Conservation (phyloP, 2,329 filamentous ascomycete species). For the Parafenestella ontariensis region DNA sequence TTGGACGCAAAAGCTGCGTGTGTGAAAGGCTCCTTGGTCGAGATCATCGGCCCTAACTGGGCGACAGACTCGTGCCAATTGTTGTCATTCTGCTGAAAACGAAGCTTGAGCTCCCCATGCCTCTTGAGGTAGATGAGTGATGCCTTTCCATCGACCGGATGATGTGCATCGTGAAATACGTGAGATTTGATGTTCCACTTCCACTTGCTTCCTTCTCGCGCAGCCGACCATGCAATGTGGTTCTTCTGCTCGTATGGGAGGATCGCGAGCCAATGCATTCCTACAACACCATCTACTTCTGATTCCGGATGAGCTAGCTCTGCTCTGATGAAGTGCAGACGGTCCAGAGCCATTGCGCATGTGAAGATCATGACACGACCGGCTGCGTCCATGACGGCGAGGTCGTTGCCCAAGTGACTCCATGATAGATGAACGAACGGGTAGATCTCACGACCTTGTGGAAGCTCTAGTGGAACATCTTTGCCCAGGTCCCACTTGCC, state of each 20-base stretch:
- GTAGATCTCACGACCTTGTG: constrained; percentile 67
- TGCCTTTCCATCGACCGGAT: constrained; percentile 73
- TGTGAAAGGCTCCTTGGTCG: constrained; percentile 59
- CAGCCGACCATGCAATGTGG: constrained; percentile 50
- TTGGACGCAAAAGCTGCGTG: constrained; percentile 63
- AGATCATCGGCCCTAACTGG: constrained; percentile 76
- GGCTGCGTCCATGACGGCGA: constrained; percentile 81
- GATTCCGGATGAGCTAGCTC: constrained; percentile 73
- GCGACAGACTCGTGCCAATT: constrained; percentile 74
- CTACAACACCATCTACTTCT: constrained; percentile 79
- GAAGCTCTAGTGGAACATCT: constrained; percentile 70
- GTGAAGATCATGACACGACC: constrained; percentile 79
- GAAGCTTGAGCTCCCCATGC: constrained; percentile 74
- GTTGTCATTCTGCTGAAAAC: constrained; percentile 77
- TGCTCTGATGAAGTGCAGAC: constrained; percentile 67
- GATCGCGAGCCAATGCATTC: constrained; percentile 78
- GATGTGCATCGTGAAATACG: constrained; percentile 73
- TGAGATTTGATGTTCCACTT: constrained; percentile 72
- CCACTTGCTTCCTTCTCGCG: constrained; percentile 61
- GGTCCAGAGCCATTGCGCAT: constrained; percentile 76
- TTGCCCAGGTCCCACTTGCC: constrained; percentile 80
- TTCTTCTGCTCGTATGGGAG: constrained; percentile 52
- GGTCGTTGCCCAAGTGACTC: constrained; percentile 77
- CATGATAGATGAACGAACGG: constrained; percentile 82
- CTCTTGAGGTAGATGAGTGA: constrained; percentile 79